phyloP scores from a whole-genome alignment of 2,329 filamentous ascomycete genomes.

The Colletotrichum sp. region DNA sequence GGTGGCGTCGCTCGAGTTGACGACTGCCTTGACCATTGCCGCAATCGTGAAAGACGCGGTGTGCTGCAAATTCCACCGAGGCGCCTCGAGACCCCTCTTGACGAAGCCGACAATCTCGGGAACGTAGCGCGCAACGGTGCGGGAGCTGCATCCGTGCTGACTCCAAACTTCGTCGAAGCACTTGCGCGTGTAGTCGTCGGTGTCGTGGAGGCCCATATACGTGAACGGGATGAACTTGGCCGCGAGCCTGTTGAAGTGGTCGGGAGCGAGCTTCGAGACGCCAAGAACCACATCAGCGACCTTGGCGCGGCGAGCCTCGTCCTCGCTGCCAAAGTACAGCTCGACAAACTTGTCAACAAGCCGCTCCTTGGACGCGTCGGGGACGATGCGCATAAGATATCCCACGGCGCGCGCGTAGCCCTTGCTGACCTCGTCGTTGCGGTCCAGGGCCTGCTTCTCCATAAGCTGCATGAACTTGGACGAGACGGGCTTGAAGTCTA shows the following conservation, averaged over 20 bases:
- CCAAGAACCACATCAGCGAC: conserved; percentile 84
- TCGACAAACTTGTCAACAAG: conserved; percentile 63
- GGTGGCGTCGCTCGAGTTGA: conserved; percentile 59
- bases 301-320: conserved; percentile 75
- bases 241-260: conserved; percentile 83
- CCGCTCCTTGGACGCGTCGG: conserved; percentile 51
- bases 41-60: conserved; percentile 83
- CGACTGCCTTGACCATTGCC: conserved; percentile 71
- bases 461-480: conserved; percentile 78
- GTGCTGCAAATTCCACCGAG: conserved; percentile 91
- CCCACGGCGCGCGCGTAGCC: conserved; percentile 87
- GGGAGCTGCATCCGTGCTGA: conserved; percentile 85
- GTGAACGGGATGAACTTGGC: conserved; percentile 81
- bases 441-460: conserved; percentile 83
- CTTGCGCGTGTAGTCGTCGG: conserved; percentile 77
- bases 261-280: conserved; percentile 84
- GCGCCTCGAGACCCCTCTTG: conserved; percentile 72
- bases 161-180: conserved; percentile 88
- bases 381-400: conserved; percentile 74
- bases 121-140: conserved; percentile 83
- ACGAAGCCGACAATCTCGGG: conserved; percentile 79
- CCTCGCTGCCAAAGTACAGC: conserved; percentile 83
- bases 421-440: conserved; percentile 91
- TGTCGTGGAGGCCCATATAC: conserved; percentile 87
- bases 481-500: conserved; percentile 77